Conservation (phyloP, 805 yeast species). For the Wickerhamomyces bisporus region DNA sequence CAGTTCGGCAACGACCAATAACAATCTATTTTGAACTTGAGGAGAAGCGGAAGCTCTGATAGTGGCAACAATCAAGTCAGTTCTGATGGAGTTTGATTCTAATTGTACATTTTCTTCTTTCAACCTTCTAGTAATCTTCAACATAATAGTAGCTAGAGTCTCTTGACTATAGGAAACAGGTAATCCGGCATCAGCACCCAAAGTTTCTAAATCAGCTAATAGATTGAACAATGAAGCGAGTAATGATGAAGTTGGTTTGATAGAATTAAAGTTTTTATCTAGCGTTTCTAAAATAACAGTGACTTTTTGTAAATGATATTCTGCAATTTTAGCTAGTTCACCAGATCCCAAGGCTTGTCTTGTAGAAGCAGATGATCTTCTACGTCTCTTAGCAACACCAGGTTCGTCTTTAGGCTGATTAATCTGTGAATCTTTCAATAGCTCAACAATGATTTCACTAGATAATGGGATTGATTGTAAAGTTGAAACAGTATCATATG, state of each 20-base stretch:
- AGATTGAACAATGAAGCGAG: constrained; percentile 52
- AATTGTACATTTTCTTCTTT: constrained; percentile 35
- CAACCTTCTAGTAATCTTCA: constrained; percentile 55
- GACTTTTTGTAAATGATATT: constrained; percentile 68
- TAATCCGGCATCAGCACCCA: constrained; percentile 86
- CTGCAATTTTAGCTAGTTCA: constrained; percentile 70
- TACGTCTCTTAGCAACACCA: constrained; percentile 68
- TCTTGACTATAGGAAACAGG: constrained; percentile 92
- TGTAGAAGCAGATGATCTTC: constrained; percentile 73
- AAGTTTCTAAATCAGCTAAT: constrained; percentile 70
- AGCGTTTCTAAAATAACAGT: constrained; percentile 77
- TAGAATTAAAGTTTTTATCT: constrained; percentile 40
- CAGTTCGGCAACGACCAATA: constrained; percentile 79
- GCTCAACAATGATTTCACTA: constrained; percentile 49
- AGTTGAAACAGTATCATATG: constrained; percentile 49
- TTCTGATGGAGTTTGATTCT: constrained; percentile 68
- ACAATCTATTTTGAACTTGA: constrained; percentile 85
- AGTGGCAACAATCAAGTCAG: constrained; percentile 86
- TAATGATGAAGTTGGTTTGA: constrained; percentile 36
- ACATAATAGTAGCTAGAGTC: constrained; percentile 81
- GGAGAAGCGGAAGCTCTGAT: constrained; percentile 88
- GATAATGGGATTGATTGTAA: constrained; percentile 51
- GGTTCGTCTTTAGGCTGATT: constrained; percentile 35
- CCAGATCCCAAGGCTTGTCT: constrained; percentile 68
- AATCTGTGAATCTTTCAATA: constrained; percentile 57